Percentiles rank a stretch among this genome's conserved stretches.
Evolutionary conservation across 78 protist genomes (phyloP).

Genomic region (Tieghemostelium lacteum): DNA sequence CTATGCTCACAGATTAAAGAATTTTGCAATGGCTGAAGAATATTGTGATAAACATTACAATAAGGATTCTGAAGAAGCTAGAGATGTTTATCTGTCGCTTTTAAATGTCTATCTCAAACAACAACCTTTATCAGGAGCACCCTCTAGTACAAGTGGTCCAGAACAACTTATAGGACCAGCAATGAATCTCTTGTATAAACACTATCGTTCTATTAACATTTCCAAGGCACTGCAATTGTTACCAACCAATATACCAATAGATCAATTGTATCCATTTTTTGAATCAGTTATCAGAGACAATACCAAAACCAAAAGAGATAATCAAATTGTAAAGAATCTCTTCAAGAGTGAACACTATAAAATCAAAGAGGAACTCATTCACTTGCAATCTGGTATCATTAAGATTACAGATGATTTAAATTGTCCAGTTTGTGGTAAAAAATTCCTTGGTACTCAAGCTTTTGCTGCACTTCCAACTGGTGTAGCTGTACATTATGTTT

Average conservation of each 20-base stretch:
- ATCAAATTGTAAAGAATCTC: slow-evolving; percentile 63
- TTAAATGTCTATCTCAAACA: slow-evolving; percentile 83
- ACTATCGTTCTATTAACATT: slow-evolving; percentile 61
- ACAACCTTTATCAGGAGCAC: not conserved
- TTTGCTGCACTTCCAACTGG: slow-evolving; percentile 74
- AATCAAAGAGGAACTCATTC: slow-evolving; percentile 64
- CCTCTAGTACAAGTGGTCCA: not conserved
- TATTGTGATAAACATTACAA: slow-evolving; percentile 77
- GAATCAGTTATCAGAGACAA: slow-evolving; percentile 80
- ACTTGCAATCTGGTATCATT: slow-evolving; percentile 50
- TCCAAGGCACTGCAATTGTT: slow-evolving; percentile 69
- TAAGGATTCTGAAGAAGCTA: slow-evolving; percentile 60
- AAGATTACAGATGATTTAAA: slow-evolving; percentile 75
- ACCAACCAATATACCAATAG: slow-evolving; percentile 49
- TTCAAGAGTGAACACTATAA: slow-evolving; percentile 47
- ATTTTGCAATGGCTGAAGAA: slow-evolving; percentile 78
- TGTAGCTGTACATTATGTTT: slow-evolving; percentile 56
- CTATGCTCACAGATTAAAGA: slow-evolving; percentile 76
- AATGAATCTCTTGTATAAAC: slow-evolving; percentile 68
- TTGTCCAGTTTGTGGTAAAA: slow-evolving; percentile 78
- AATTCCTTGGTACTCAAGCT: slow-evolving; percentile 62
- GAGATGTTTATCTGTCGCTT: slow-evolving; percentile 80
- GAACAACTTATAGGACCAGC: slow-evolving; percentile 83
- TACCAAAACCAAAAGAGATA: slow-evolving; percentile 59
- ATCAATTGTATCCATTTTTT: slow-evolving; percentile 76